These are phyloP conservation scores for Coprinopsis marcescibilis DNA, from an alignment of 768 basidiomycete species.

Conservation along the genomic window DNA sequence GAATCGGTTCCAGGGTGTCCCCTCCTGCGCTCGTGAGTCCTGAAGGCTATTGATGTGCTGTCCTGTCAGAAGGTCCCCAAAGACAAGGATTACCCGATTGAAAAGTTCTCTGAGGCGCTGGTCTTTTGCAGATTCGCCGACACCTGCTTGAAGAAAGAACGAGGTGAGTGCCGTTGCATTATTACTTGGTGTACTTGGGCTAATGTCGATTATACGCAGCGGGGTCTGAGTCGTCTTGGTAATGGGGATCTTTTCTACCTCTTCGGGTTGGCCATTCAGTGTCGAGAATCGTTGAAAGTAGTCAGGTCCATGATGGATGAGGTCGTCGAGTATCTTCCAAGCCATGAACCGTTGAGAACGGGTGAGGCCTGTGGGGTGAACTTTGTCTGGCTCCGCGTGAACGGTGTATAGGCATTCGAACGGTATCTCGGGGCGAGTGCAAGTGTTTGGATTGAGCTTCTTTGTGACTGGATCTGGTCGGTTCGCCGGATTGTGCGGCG, in stretches of 20 bases:
- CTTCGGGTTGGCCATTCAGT: slow-evolving; percentile 17
- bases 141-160: slow-evolving; percentile 17
- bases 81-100: slow-evolving; percentile 17
- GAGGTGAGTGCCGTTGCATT: slow-evolving; percentile 17
- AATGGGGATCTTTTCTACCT: slow-evolving; percentile 21
- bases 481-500: no score
- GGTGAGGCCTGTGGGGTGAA: slow-evolving; percentile 15
- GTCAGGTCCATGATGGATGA: slow-evolving; percentile 21
- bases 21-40: slow-evolving; percentile 20
- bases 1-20: slow-evolving; percentile 21
- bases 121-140: slow-evolving; percentile 18
- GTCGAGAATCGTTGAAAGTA: slow-evolving; percentile 18
- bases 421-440: no score
- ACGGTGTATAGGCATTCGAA: no score
- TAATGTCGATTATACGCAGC: slow-evolving; percentile 17
- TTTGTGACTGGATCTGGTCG: no score
- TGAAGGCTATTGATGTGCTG: slow-evolving; percentile 20
- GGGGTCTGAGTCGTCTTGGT: slow-evolving; percentile 17
- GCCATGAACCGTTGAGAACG: slow-evolving; percentile 20
- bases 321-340: slow-evolving; percentile 23
- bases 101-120: neutral
- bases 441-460: no score
- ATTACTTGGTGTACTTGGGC: slow-evolving; percentile 16
- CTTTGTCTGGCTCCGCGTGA: slow-evolving; percentile 13
- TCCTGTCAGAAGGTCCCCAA: slow-evolving; percentile 24